A percentile compares a stretch with the other conserved stretches of the same genome.
Conservation (phyloP, 1,284 basidiomycete genomes). For the Sporisorium iseilematis-ciliati region DNA sequence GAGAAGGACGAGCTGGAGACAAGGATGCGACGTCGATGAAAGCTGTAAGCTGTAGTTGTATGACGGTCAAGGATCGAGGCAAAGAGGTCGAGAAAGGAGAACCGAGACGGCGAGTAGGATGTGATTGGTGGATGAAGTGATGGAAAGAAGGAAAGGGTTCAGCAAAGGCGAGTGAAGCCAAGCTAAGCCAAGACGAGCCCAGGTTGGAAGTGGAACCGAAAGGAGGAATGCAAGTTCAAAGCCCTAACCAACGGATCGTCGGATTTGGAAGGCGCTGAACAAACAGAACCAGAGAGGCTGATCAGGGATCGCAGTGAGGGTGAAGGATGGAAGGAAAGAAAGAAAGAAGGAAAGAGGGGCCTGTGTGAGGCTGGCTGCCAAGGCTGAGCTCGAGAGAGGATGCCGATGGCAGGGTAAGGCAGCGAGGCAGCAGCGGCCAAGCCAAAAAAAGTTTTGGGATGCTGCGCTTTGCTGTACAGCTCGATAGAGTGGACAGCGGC, state of each 20-base stretch:
- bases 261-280: conserved; percentile 26
- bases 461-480: neutral
- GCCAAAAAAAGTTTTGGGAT: conserved; percentile 5
- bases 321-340: conserved; percentile 7
- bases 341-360: neutral
- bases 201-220: conserved; percentile 27
- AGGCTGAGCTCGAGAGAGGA: conserved; percentile 1
- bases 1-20: neutral
- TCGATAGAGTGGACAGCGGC: neutral
- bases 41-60: neutral
- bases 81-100: neutral
- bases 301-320: conserved; percentile 13
- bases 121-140: neutral
- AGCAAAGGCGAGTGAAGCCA: neutral
- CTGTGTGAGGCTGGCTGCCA: too few relatives aligned
- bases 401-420: neutral
- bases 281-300: conserved; percentile 21
- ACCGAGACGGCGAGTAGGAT: neutral
- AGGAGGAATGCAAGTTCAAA: conserved; percentile 29
- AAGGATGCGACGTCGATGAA: neutral
- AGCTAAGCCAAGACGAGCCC: conserved; percentile 12
- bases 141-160: conserved; percentile 6
- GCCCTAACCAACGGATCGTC: conserved; percentile 31
- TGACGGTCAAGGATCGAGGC: neutral
- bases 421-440: neutral